Evolutionary conservation across 208 protist genomes (phyloP).

Genomic region (Phytomonas sp.): DNA sequence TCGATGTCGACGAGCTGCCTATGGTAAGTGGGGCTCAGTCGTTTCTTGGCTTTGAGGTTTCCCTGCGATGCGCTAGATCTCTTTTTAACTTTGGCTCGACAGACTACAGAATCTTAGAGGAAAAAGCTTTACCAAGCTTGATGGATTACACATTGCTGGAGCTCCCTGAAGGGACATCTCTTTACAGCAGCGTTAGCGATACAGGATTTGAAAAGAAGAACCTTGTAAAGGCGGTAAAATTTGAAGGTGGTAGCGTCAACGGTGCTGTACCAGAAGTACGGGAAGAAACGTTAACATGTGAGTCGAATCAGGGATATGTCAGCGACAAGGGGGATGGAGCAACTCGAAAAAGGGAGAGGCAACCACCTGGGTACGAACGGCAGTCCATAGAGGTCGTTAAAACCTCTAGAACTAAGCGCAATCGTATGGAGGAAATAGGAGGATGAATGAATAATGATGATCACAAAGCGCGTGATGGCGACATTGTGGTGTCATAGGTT

Average conservation of each 20-base stretch:
- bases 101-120: constrained; percentile 75
- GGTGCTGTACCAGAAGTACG: background rate
- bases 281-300: background rate
- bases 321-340: background rate
- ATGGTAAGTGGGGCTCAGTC: constrained; percentile 65
- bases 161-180: constrained; percentile 15
- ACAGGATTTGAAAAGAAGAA: background rate
- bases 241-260: background rate
- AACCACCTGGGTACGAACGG: background rate
- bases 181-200: background rate
- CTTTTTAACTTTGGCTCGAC: constrained; percentile 66
- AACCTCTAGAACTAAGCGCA: background rate
- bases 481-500: background rate
- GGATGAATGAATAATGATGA: background rate
- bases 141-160: constrained; percentile 43
- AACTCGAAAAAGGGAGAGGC: background rate
- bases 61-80: constrained; percentile 70
- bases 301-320: background rate
- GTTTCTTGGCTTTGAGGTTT: constrained; percentile 75
- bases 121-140: constrained; percentile 61
- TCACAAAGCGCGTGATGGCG: background rate
- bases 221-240: background rate
- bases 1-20: constrained; percentile 9
- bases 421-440: background rate
- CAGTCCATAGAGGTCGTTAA: background rate